Percentiles rank a stretch among this genome's conserved stretches.
Conservation (phyloP, 805 yeast species). For the Candida ponderosae region DNA sequence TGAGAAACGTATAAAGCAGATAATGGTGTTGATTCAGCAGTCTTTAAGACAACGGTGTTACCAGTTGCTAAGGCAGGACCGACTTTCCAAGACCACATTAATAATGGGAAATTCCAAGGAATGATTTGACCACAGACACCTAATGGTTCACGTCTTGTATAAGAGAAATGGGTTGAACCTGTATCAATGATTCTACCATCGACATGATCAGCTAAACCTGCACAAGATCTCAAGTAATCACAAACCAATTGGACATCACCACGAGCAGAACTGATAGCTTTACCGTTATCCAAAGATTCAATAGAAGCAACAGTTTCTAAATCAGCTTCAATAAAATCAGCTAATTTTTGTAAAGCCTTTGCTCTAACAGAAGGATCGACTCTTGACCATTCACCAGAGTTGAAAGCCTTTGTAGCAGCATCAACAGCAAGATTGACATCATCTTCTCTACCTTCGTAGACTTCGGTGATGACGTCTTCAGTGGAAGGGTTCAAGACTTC, state of each 20-base stretch:
- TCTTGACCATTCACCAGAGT: constrained; percentile 66
- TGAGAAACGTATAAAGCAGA: constrained; percentile 73
- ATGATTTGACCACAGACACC: constrained; percentile 96
- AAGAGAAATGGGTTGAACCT: constrained; percentile 64
- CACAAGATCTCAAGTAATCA: constrained; percentile 71
- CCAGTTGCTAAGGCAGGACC: constrained; percentile 93
- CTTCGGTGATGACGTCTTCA: constrained; percentile 59
- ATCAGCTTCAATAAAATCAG: constrained; percentile 68
- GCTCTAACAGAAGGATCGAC: constrained; percentile 66
- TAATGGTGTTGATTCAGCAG: constrained; percentile 89
- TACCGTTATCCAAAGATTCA: constrained; percentile 88
- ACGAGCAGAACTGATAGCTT: constrained; percentile 60
- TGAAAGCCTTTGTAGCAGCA: constrained; percentile 74
- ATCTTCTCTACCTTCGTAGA: constrained; percentile 68
- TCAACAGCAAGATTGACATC: constrained; percentile 79
- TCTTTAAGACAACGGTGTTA: constrained; percentile 79
- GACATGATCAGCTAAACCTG: constrained; percentile 88
- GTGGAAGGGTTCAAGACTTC: constrained; percentile 61
- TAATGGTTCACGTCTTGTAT: constrained; percentile 81
- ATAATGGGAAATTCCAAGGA: constrained; percentile 95
- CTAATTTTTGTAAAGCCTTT: constrained; percentile 56
- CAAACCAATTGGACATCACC: constrained; percentile 71
- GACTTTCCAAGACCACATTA: constrained; percentile 92
- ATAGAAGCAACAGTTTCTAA: constrained; percentile 67
- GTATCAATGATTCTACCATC: constrained; percentile 72